Evolutionary conservation across 2,329 filamentous ascomycete genomes (phyloP), one percentile per base, ranked within the genome.

Genomic region (Zymoseptoria tritici): DNA sequence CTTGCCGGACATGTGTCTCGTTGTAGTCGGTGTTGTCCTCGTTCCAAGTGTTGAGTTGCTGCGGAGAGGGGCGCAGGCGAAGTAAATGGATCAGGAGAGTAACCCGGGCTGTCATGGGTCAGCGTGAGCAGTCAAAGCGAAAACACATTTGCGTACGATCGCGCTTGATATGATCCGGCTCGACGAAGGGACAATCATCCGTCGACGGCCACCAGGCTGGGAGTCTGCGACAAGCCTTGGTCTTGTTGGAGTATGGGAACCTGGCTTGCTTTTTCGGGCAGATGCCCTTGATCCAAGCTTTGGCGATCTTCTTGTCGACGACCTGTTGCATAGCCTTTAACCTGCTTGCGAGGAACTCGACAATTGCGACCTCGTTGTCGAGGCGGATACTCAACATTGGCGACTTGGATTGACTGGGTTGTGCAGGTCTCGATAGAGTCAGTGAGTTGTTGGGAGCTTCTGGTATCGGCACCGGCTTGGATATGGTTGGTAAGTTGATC

Each of bases 211-310:
- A 76, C 70, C 72, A 76, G 2, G 52, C 59, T 9, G 74, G 74
- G 2, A 68, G 21, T 63, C 58, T 83, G 78, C 42, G 81, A 77
- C 58, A 80, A 78, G 0, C 85, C 84, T 1, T 82, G 82, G 64
- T 46, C 36, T 83, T 85, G 31, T 81, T 80, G 52, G 86, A 81
- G 68, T 91, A 91, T 0, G 88, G 88, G 66, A 88, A 85, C 19
- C 83, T 86, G 0, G 86, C 86, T 72, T 90, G 88, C 72, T 91
- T 91, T 74, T 88, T 90, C 0, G 88, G 88, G 66, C 89, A 87
- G 1, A 91, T 83, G 1, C 84, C 80, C 69, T 90, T 90, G 60
- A 91, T 85, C 83, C 88, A 91, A 9, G 83, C 85, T 71, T 91
- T 91, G 36, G 85, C 85, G 56, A 91, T 85, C 24, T 85, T 76